These are phyloP conservation scores for Phytophthora palmivora DNA, from an alignment of 352 stramenopile species.

Conservation along the genomic window DNA sequence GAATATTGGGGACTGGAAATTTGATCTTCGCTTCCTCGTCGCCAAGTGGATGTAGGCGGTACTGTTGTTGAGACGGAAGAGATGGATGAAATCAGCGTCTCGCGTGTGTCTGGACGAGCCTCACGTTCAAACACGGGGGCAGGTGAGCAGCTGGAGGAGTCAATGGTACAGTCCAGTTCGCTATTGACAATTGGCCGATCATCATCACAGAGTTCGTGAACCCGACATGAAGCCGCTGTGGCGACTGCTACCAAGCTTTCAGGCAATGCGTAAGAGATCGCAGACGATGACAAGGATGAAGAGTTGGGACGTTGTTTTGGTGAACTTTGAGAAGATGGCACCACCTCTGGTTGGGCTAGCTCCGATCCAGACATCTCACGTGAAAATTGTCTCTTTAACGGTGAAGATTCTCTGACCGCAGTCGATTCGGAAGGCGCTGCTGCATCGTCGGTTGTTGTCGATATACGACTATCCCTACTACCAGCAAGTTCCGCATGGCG, in stretches of 20 bases:
- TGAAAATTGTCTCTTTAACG: conserved; percentile 12
- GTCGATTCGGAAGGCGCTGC: conserved; percentile 4
- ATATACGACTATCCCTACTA: conserved; percentile 12
- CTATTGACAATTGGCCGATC: conserved; percentile 12
- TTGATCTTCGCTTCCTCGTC: conserved; percentile 5
- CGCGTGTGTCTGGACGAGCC: conserved; percentile 5
- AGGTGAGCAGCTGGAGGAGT: conserved; percentile 27
- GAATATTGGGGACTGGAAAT: conserved; percentile 20
- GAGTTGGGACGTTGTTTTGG: conserved; percentile 1
- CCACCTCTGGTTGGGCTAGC: conserved; percentile 13
- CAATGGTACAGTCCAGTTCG: conserved; percentile 28
- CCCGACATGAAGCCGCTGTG: conserved; percentile 15
- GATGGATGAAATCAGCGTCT: conserved; percentile 23
- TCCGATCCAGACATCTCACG: conserved; percentile 31
- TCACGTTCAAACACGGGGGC: conserved; percentile 2
- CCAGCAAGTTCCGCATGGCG: conserved; percentile 9
- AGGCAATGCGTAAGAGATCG: conserved; percentile 13
- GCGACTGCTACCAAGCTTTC: conserved; percentile 15
- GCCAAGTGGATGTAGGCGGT: conserved; percentile 1
- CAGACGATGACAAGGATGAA: conserved; percentile 24
- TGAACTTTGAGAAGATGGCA: conserved; percentile 7
- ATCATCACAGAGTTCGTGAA: conserved; percentile 13
- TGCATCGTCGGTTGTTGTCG: neutral
- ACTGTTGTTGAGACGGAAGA: conserved; percentile 30
- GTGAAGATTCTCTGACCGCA: conserved; percentile 18